Base-by-base conservation (phyloP, 176 grass and related monocot genomes). In the Hyparrhenia diplandra region DNA sequence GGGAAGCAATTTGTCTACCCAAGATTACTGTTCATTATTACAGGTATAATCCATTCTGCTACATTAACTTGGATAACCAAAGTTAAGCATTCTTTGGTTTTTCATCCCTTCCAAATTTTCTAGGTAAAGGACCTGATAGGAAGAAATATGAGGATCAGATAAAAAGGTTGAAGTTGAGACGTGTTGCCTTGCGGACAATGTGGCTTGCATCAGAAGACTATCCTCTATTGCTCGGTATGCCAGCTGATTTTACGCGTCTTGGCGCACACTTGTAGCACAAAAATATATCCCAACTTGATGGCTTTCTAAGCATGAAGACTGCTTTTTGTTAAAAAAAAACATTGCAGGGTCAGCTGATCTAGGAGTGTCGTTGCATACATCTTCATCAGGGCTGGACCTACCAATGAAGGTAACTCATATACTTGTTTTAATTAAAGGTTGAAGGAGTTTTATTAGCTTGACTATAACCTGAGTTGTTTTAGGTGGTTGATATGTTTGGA, bases 401-500 rank as follows among this genome's bases (percentile, higher is more conserved):
- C 96, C 96, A 57, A 95, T 99, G 96, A 95, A 99, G 92, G 96
- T 91, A 76, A 88, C 30, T 85, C 21, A 74, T 58, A 32, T 49
- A 60, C 64, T 52, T 49, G 1, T 21, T 86, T 66, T 78, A 2
- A 28, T 24, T 67, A 1, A 67, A 68, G n/a, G 45, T 67, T 75
- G 14, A 21, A 6, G 4, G 3, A 0, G 75, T 75, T 67, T 71
- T 60, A 20, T 84, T 64, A 28, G 45, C 27, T 81, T 54, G 42
- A 73, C 24, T 58, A 2, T 84, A 84, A 87, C 66, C 30, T 43
- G 58, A 76, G 69, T 57, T 35, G 21, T 70, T 46, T 83, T 77
- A 99, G 96, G 93, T 99, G 40, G 96, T 93, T 80, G 96, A 99
- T 99, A 99, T 99, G 96, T 99, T 99, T 85, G 96, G 96, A 85